Conservation (phyloP, 768 basidiomycete genomes). For the Mrakia hoshinonis region DNA sequence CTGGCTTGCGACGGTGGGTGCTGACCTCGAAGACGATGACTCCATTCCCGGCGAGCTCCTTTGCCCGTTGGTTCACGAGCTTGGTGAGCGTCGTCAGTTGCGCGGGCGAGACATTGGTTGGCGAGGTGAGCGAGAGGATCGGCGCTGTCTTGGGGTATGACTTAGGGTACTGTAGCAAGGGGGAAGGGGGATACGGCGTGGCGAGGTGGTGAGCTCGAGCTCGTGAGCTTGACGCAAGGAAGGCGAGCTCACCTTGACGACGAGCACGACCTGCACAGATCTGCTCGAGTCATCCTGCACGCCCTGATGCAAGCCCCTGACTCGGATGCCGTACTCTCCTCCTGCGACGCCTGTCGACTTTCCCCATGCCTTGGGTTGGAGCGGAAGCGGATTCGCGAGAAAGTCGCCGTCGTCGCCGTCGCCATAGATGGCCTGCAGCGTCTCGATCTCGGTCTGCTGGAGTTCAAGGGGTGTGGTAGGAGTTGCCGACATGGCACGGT, state of each 20-base stretch:
- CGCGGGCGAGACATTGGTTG: not conserved
- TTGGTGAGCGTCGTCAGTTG: slow-evolving; percentile 6
- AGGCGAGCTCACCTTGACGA: slow-evolving; percentile 16
- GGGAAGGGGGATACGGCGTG: not conserved
- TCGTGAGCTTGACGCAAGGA: not conserved
- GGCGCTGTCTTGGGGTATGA: slow-evolving; percentile 20
- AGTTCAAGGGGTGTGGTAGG: slow-evolving; percentile 4
- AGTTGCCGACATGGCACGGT: not conserved
- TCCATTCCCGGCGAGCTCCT: not conserved
- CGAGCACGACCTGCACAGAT: slow-evolving; percentile 22
- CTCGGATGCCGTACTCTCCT: slow-evolving; percentile 21
- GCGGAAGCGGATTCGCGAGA: slow-evolving; percentile 12
- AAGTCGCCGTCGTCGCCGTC: slow-evolving; percentile 2
- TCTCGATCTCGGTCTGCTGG: slow-evolving; percentile 22
- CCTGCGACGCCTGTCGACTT: not conserved
- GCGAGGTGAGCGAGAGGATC: slow-evolving; percentile 19
- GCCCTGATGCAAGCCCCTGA: not conserved
- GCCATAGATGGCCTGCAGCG: slow-evolving; percentile 16
- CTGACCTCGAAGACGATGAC: slow-evolving; percentile 25
- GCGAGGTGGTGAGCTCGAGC: not conserved
- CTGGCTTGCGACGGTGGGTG: too few species aligned
- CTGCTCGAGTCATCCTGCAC: not conserved
- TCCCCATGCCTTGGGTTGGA: slow-evolving; percentile 20
- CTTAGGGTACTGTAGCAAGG: slow-evolving; percentile 15
- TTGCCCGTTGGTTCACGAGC: slow-evolving; percentile 18